Percentiles rank a stretch among this genome's conserved stretches.
Evolutionary conservation across 2,329 filamentous ascomycete genomes (phyloP).

Genomic region (Geosmithia flava): DNA sequence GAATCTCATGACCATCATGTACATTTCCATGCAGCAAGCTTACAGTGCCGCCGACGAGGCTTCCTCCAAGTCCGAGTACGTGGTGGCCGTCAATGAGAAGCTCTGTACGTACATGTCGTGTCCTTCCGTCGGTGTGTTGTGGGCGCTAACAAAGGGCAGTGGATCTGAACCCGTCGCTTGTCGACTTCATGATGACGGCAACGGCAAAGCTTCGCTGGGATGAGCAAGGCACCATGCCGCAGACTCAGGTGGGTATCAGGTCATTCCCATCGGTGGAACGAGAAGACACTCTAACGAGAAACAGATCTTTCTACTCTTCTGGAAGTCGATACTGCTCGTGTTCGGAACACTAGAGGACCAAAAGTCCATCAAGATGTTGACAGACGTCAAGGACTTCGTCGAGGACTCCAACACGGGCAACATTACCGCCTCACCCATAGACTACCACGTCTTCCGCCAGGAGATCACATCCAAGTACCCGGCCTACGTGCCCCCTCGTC

Average conservation of each 20-base stretch:
- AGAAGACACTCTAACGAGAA: no score
- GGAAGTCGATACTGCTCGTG: constrained; percentile 80
- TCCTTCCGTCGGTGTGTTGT: constrained; percentile 5
- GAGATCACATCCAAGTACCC: constrained; percentile 98
- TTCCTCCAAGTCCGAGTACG: constrained; percentile 16
- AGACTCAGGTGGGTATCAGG: constrained; percentile 58
- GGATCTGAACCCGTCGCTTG: constrained; percentile 51
- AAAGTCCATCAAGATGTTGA: constrained; percentile 58
- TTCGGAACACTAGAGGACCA: constrained; percentile 73
- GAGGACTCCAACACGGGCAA: constrained; percentile 57
- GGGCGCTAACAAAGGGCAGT: constrained; percentile 21
- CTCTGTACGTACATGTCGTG: constrained; percentile 31
- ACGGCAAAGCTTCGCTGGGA: constrained; percentile 63
- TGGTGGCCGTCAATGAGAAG: constrained; percentile 19
- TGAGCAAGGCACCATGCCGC: constrained; percentile 46
- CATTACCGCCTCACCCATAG: constrained; percentile 85
- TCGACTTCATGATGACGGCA: constrained; percentile 59
- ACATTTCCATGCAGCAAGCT: constrained; percentile 44
- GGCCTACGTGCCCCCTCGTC: constrained; percentile 81
- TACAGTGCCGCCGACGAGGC: constrained; percentile 39
- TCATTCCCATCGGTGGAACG: no score
- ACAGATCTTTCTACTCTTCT: constrained; percentile 69
- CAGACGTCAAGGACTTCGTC: constrained; percentile 46
- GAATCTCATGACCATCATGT: constrained; percentile 52
- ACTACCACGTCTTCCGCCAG: constrained; percentile 93